Base-by-base conservation (phyloP, 306 rosid genomes). In the Castanea crenata region DNA sequence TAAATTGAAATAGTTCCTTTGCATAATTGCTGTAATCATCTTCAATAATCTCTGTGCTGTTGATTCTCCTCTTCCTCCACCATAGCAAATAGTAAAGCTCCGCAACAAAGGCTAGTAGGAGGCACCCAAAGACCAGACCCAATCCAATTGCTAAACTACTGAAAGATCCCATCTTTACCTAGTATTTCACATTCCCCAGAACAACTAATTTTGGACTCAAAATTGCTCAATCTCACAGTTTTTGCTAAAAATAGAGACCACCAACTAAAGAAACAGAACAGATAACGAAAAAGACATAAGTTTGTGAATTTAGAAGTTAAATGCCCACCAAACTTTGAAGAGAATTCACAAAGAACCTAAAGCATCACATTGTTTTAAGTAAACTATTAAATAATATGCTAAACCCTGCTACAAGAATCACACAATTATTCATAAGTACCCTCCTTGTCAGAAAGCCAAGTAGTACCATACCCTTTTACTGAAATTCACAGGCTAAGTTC, bases 1-100 rank as follows among this genome's bases (percentile, higher is more conserved):
- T 79, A 74, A 86, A 82, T 74, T 87, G 85, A 71, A 86, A 79
- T 34, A 86, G 21, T 23, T 80, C 90, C 31, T 88, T 90, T 59
- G 89, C 81, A 74, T 84, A 81, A 69, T 69, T 87, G 11, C 79
- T 83, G 27, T 83, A 79, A 73, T 82, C 89, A 71, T 80, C 87
- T 58, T 81, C 92, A 79, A 83, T 86, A 81, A 83, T 86, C 83
- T 88, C 93, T 67, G 85, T 12, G 73, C 74, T 76, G 27, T 81
- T 61, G 77, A 83, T 86, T 84, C 86, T 87, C 81, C 80, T 90
- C 62, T 88, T 90, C 83, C 84, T 88, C 96, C 97, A 90, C 89
- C 97, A 94, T 59, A 94, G 72, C 82, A 92, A 71, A 69, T 92
- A 94, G 91, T 86, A 94, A 59, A 94, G 88, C 82, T 92, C 93